Conservation (phyloP, 495 filamentous ascomycete species). For the Penicillium paxilli region DNA sequence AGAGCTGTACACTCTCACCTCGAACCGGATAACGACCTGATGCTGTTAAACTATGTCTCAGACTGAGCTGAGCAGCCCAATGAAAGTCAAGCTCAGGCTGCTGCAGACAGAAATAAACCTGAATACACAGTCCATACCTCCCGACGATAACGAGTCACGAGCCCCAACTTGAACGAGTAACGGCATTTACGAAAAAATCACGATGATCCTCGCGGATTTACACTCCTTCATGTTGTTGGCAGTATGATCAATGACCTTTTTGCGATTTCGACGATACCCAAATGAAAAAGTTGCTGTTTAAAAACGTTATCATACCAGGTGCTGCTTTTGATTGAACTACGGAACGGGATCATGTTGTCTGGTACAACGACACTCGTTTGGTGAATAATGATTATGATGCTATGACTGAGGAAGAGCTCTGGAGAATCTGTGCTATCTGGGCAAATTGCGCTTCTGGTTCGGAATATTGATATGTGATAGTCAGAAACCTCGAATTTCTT, state of each 20-base stretch:
- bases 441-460: not conserved
- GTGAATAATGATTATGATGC: constrained; percentile 17
- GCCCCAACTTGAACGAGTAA: too few relatives aligned
- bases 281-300: not conserved
- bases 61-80: not conserved
- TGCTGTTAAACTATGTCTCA: constrained; percentile 1
- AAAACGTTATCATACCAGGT: not conserved
- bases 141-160: not conserved
- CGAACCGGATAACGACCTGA: constrained; percentile 23
- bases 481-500: too few relatives aligned
- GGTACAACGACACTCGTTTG: constrained; percentile 1
- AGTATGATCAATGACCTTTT: too few relatives aligned
- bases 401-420: constrained; percentile 2
- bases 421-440: too few relatives aligned
- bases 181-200: too few relatives aligned
- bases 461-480: too few relatives aligned
- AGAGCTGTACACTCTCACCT: constrained; percentile 5
- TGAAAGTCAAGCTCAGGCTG: not conserved
- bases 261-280: constrained; percentile 10
- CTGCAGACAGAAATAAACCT: not conserved
- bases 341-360: constrained; percentile 1
- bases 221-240: not conserved
- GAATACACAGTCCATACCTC: too few relatives aligned
- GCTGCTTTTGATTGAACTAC: not conserved
- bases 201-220: too few relatives aligned